phyloP scores from a whole-genome alignment of 495 filamentous ascomycete species.

The Aspergillus avenaceus region DNA sequence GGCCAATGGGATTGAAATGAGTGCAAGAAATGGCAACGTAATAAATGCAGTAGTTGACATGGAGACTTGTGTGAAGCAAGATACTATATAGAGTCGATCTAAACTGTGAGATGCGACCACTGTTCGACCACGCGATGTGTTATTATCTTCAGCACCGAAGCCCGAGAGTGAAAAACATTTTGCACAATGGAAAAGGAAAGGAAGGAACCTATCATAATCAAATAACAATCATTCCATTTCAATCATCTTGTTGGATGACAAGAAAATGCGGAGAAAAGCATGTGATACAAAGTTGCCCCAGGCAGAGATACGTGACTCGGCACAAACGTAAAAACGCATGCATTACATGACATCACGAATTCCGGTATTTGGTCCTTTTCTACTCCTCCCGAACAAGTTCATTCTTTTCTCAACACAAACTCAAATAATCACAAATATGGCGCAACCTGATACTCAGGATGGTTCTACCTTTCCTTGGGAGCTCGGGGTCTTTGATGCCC shows the following conservation, averaged over 20 bases:
- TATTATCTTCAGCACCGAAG: background rate
- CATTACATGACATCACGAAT: conserved; percentile 8
- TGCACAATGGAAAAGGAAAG: background rate
- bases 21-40: conserved; percentile 57
- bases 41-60: conserved; percentile 51
- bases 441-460: conserved; percentile 12
- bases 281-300: conserved; percentile 24
- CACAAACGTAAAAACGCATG: no score
- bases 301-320: conserved; percentile 2
- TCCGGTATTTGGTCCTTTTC: background rate
- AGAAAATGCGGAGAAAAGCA: conserved; percentile 26
- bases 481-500: conserved; percentile 81
- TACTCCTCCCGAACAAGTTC: background rate
- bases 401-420: background rate
- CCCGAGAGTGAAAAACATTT: background rate
- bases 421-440: conserved; percentile 12
- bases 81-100: background rate
- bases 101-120: background rate
- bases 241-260: background rate
- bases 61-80: conserved; percentile 10
- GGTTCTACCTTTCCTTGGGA: conserved; percentile 69
- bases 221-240: no score
- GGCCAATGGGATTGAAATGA: conserved; percentile 65
- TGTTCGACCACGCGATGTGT: background rate
- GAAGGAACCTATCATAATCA: background rate